Evolutionary conservation across 192 early-diverging fungal species (phyloP).

Genomic region (Backusella luteola): DNA sequence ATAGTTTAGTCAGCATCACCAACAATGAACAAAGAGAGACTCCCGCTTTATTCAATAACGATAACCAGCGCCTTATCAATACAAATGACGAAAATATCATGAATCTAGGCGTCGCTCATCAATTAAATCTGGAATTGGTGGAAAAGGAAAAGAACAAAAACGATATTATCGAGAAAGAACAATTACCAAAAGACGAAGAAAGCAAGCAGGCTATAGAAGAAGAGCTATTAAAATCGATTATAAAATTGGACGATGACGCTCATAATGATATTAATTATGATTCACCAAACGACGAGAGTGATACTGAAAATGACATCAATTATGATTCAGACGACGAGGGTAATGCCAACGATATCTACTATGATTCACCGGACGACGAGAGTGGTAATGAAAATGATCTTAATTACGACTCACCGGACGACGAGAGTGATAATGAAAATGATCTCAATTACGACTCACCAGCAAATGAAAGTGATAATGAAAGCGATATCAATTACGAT

Average conservation of each 20-base stretch:
- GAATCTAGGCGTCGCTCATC: neutral
- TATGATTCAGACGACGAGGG: too few species aligned
- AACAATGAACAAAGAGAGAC: neutral
- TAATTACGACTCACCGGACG: neutral
- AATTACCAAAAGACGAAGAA: too few species aligned
- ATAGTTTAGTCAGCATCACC: neutral
- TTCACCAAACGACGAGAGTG: too few species aligned
- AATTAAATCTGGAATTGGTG: too few species aligned
- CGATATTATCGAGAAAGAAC: too few species aligned
- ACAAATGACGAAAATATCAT: neutral
- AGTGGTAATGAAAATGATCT: neutral
- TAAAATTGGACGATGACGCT: neutral
- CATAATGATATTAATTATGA: neutral
- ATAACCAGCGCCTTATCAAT: neutral
- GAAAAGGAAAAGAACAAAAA: too few species aligned
- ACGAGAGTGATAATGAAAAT: too few species aligned
- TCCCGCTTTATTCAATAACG: neutral
- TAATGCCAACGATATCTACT: too few species aligned
- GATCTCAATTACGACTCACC: neutral
- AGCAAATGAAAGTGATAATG: conserved; percentile 3
- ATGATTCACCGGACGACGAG: neutral
- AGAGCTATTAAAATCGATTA: too few species aligned
- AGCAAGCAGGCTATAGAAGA: too few species aligned
- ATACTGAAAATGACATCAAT: too few species aligned
- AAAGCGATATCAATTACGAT: too few species aligned